Conservation (phyloP, 179 eudicot genomes). For the Spinacia oleracea region DNA sequence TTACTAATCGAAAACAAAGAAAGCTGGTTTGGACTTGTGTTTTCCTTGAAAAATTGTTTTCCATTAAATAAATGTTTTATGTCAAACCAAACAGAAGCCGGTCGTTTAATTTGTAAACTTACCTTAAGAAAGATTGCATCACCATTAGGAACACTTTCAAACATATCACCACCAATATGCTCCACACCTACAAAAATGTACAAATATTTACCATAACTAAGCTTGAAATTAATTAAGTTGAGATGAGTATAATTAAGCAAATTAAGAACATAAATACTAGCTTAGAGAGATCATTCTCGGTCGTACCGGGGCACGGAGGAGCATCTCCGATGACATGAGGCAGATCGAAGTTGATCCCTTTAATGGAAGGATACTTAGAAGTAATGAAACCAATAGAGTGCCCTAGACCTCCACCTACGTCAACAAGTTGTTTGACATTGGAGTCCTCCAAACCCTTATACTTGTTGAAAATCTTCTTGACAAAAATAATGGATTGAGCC, state of each 20-base stretch:
- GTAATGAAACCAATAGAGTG: constrained; percentile 33
- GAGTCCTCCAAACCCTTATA: constrained; percentile 44
- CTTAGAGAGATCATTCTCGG: background rate
- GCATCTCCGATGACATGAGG: constrained; percentile 49
- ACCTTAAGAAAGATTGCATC: constrained; percentile 53
- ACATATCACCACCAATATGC: constrained; percentile 53
- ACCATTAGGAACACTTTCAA: constrained; percentile 43
- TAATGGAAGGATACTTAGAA: constrained; percentile 40
- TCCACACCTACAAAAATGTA: constrained; percentile 36
- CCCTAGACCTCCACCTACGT: constrained; percentile 56
- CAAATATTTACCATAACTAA: background rate
- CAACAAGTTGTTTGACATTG: constrained; percentile 30
- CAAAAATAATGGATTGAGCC: constrained; percentile 19
- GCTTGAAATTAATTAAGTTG: background rate
- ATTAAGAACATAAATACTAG: background rate
- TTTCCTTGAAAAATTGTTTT: too few relatives aligned
- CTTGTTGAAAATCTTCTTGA: constrained; percentile 35
- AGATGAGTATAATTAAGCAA: background rate
- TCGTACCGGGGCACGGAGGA: constrained; percentile 32
- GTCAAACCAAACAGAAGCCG: too few relatives aligned
- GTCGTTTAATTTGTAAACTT: background rate
- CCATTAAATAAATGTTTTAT: too few relatives aligned
- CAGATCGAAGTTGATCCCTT: constrained; percentile 38
- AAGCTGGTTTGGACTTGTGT: too few relatives aligned
- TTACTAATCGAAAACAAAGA: too few relatives aligned